These are phyloP conservation scores for Corymbia maculata DNA, from an alignment of 345 rosid species.

Conservation along the genomic window DNA sequence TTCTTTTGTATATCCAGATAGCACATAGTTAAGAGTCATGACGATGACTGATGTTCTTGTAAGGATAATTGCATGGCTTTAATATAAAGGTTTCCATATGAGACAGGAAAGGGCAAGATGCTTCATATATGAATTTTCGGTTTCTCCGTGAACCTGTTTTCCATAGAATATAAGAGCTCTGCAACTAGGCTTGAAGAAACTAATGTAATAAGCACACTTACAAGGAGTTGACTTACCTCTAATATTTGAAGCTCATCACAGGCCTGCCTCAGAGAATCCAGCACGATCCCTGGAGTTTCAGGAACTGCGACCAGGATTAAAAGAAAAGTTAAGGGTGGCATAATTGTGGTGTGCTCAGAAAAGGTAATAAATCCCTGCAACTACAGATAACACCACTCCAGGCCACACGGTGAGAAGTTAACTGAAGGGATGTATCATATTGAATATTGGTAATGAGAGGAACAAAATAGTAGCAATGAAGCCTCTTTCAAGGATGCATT, in stretches of 20 bases:
- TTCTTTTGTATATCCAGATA: background rate
- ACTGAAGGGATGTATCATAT: background rate
- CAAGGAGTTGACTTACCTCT: constrained; percentile 42
- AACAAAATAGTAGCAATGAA: background rate
- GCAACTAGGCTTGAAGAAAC: background rate
- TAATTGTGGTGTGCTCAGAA: background rate
- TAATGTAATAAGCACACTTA: background rate
- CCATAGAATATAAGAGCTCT: background rate
- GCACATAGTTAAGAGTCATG: background rate
- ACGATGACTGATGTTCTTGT: background rate
- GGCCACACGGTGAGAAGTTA: background rate
- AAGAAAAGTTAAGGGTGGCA: background rate
- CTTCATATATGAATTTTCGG: background rate
- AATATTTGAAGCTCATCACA: constrained; percentile 63
- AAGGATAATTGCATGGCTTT: background rate
- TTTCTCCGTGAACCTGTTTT: background rate
- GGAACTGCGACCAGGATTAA: constrained; percentile 23
- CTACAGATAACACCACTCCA: background rate
- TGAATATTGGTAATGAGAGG: background rate
- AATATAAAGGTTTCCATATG: background rate
- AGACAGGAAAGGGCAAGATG: background rate
- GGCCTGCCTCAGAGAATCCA: constrained; percentile 82
- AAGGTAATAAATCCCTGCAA: background rate
- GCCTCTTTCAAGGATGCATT: background rate
- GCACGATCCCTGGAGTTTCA: constrained; percentile 47